Percentiles rank a stretch among this genome's conserved stretches.
phyloP scores from a whole-genome alignment of 345 rosid species.

The Euclidium syriacum region DNA sequence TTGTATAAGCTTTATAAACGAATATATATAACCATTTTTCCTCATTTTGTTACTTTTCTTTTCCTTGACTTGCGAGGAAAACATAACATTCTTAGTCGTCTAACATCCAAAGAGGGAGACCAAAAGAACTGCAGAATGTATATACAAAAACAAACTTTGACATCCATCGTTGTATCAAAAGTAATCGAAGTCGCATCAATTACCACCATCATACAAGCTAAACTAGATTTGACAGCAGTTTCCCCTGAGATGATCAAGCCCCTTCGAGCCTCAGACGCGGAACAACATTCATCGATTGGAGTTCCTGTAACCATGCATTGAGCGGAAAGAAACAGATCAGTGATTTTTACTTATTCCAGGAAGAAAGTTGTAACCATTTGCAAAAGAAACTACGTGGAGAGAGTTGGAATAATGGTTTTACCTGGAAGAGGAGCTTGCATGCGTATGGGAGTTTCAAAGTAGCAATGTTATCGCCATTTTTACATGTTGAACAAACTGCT shows the following conservation, averaged over 20 bases:
- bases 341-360: not conserved
- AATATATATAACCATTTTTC: no score
- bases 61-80: no score
- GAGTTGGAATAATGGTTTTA: slow-evolving; percentile 13
- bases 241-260: slow-evolving; percentile 39
- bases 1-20: no score
- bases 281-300: slow-evolving; percentile 77
- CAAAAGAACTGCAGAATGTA: not conserved
- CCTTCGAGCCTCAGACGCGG: slow-evolving; percentile 58
- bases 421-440: slow-evolving; percentile 94
- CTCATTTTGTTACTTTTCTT: no score
- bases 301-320: slow-evolving; percentile 48
- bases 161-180: not conserved
- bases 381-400: not conserved
- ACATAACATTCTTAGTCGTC: not conserved
- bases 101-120: not conserved
- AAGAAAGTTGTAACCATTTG: not conserved
- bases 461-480: slow-evolving; percentile 71
- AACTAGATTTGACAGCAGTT: not conserved
- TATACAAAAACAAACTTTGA: not conserved
- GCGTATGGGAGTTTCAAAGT: slow-evolving; percentile 89
- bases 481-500: slow-evolving; percentile 74
- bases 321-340: not conserved
- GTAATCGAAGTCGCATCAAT: not conserved
- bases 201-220: not conserved